Evolutionary conservation across 805 yeast genomes (phyloP).

Genomic region (Ogataea methanolica): DNA sequence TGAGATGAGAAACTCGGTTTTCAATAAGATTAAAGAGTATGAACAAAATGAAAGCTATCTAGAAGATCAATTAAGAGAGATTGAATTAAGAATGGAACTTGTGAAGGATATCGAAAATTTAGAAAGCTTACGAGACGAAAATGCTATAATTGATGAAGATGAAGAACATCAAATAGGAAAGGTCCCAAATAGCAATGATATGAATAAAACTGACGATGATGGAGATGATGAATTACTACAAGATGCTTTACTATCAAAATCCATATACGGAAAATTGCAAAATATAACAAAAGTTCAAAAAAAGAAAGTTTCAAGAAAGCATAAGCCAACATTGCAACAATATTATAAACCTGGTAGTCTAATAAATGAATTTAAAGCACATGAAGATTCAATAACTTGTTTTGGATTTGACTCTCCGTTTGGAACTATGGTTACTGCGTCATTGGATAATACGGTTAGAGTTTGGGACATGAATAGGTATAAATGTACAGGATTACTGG

Average conservation of each 20-base stretch:
- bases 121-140: neutral
- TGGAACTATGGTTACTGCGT: constrained; percentile 73
- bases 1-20: constrained; percentile 45
- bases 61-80: constrained; percentile 42
- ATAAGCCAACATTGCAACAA: constrained; percentile 60
- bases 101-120: constrained; percentile 34
- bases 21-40: constrained; percentile 53
- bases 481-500: constrained; percentile 44
- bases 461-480: constrained; percentile 77
- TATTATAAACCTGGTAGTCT: constrained; percentile 56
- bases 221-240: constrained; percentile 15
- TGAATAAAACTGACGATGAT: constrained; percentile 4
- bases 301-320: constrained; percentile 34
- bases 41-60: constrained; percentile 58
- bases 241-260: constrained; percentile 35
- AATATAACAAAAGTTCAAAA: constrained; percentile 25
- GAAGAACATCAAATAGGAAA: constrained; percentile 14
- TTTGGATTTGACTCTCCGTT: constrained; percentile 71
- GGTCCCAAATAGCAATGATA: neutral
- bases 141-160: constrained; percentile 9
- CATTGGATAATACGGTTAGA: constrained; percentile 69
- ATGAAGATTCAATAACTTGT: constrained; percentile 47
- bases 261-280: constrained; percentile 41
- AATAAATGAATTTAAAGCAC: constrained; percentile 48
- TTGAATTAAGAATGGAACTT: constrained; percentile 40